phyloP scores from a whole-genome alignment of 2,329 filamentous ascomycete species.

The Talaromyces sp. region DNA sequence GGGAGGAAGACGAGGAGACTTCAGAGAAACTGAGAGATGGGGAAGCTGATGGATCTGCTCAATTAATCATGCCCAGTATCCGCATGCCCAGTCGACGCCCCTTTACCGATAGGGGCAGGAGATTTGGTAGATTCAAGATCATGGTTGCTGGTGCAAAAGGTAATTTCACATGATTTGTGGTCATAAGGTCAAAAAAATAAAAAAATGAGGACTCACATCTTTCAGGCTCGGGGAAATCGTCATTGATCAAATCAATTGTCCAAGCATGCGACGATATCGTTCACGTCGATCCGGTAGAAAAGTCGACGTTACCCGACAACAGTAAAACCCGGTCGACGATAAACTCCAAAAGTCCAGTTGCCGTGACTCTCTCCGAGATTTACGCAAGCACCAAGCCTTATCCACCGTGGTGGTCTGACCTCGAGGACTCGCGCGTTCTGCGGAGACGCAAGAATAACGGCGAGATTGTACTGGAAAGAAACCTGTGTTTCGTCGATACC shows the following conservation, averaged over 20 bases:
- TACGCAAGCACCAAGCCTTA: constrained; percentile 79
- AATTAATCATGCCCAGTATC: constrained; percentile 97
- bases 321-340: neutral
- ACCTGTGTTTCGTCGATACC: constrained; percentile 89
- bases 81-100: constrained; percentile 82
- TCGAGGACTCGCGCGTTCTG: constrained; percentile 58
- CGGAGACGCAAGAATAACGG: constrained; percentile 64
- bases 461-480: constrained; percentile 78
- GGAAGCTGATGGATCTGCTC: constrained; percentile 42
- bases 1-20: constrained; percentile 46
- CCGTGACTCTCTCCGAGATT: constrained; percentile 54
- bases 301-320: neutral
- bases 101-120: constrained; percentile 81
- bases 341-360: constrained; percentile 12
- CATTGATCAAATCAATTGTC: constrained; percentile 79
- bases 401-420: constrained; percentile 81
- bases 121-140: constrained; percentile 81
- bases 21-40: constrained; percentile 18
- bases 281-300: constrained; percentile 66
- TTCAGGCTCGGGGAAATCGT: constrained; percentile 78
- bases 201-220: neutral
- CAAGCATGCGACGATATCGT: constrained; percentile 88
- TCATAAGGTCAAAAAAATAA: neutral
- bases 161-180: constrained; percentile 27
- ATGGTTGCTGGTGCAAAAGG: constrained; percentile 75